Percentiles rank a stretch among this genome's conserved stretches.
phyloP scores from a whole-genome alignment of 2,329 filamentous ascomycete species.

The Cercospora brassicicola region DNA sequence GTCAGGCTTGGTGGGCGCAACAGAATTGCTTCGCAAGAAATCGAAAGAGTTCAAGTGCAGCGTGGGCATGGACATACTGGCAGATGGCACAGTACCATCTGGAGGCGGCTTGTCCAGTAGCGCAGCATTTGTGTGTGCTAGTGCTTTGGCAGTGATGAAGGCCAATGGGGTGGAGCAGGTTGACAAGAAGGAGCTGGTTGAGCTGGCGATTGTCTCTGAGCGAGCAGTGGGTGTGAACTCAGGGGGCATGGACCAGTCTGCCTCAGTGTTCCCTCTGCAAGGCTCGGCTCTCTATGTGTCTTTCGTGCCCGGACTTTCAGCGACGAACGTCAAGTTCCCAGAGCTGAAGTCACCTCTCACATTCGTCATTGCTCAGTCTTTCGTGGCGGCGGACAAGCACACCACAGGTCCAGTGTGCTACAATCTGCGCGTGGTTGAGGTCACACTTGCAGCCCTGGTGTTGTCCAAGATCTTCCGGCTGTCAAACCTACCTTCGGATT shows the following conservation, averaged over 20 bases:
- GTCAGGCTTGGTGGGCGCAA: constrained; percentile 78
- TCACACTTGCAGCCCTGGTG: constrained; percentile 76
- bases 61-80: constrained; percentile 78
- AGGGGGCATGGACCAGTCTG: constrained; percentile 96
- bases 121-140: constrained; percentile 89
- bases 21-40: constrained; percentile 72
- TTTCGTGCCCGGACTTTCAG: constrained; percentile 77
- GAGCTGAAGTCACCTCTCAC: constrained; percentile 77
- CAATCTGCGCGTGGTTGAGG: constrained; percentile 95
- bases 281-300: constrained; percentile 87
- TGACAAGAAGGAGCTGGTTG: constrained; percentile 87
- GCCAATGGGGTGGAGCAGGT: constrained; percentile 77
- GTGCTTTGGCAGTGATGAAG: constrained; percentile 80
- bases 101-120: constrained; percentile 92
- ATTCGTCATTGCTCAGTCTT: constrained; percentile 92
- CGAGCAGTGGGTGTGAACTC: constrained; percentile 94
- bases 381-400: constrained; percentile 91
- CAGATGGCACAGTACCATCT: constrained; percentile 88
- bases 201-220: constrained; percentile 92
- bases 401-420: constrained; percentile 92
- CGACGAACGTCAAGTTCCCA: constrained; percentile 78
- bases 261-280: constrained; percentile 86
- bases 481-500: constrained; percentile 70
- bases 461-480: constrained; percentile 61
- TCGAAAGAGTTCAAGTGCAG: constrained; percentile 62